Conservation (phyloP, 345 rosid genomes). For the Balakata baccata region DNA sequence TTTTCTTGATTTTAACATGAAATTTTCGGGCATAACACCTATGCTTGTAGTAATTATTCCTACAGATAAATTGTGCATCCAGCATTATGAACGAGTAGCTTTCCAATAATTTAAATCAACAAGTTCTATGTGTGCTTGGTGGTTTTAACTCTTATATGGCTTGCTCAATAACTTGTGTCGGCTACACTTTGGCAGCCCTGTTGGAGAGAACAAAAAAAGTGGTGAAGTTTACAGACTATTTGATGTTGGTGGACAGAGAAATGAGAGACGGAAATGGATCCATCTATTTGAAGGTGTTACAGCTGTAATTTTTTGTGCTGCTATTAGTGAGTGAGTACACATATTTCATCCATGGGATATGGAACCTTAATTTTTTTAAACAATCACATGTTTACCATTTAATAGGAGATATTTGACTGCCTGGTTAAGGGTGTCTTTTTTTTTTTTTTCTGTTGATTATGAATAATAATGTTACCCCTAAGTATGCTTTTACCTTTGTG, state of each 20-base stretch:
- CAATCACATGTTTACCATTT: not conserved
- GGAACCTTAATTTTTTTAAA: not conserved
- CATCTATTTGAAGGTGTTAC: conserved; percentile 99
- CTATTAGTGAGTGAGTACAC: conserved; percentile 93
- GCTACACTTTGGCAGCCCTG: conserved; percentile 62
- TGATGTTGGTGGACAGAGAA: conserved; percentile 98
- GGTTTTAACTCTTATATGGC: not conserved
- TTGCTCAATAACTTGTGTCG: conserved; percentile 4
- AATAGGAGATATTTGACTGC: not conserved
- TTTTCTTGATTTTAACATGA: not conserved
- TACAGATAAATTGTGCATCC: not conserved
- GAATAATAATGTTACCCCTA: not conserved
- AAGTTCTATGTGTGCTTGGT: not conserved
- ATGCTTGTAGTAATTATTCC: not conserved
- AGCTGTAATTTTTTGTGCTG: conserved; percentile 95
- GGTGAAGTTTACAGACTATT: conserved; percentile 98
- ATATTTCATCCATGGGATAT: not conserved
- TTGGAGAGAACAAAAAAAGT: conserved; percentile 92
- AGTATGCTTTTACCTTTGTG: not conserved
- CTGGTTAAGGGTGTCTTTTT: not conserved
- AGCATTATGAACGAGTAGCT: too few species aligned
- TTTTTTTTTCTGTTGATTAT: not conserved
- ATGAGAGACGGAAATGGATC: conserved; percentile 99
- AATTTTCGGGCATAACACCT: not conserved
- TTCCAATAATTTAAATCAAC: not conserved